Evolutionary conservation across 768 basidiomycete species (phyloP).

Genomic region (Hericium erinaceus): DNA sequence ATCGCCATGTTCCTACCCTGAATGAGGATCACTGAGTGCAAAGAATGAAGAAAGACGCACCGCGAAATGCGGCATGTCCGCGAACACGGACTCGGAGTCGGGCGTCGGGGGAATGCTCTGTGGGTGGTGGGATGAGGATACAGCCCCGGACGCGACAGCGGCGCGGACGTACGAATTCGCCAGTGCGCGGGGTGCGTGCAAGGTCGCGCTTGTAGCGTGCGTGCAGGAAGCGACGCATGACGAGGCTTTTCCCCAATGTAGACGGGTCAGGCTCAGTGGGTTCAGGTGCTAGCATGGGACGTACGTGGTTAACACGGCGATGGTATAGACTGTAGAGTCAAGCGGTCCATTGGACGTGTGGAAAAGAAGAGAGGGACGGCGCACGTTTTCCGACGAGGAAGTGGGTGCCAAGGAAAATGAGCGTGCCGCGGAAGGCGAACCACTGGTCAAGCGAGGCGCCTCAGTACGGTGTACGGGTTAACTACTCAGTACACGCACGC

Average conservation of each 20-base stretch:
- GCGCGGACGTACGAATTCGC: no score
- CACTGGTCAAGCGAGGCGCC: background rate
- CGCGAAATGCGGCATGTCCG: no score
- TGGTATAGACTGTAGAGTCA: background rate
- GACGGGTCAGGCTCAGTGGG: background rate
- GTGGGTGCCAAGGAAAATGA: background rate
- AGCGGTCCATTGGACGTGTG: background rate
- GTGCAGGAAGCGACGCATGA: background rate
- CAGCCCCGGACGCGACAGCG: no score
- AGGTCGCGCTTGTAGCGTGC: no score
- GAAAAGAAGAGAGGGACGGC: background rate
- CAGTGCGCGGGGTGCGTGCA: no score
- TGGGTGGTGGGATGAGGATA: no score
- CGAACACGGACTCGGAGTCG: no score
- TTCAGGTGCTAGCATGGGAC: background rate
- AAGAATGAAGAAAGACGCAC: no score
- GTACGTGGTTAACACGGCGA: background rate
- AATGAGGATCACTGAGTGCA: no score
- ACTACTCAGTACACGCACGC: background rate
- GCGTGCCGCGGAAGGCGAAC: background rate
- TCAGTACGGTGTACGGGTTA: no score
- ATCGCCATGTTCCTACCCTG: no score
- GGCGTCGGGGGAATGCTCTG: no score
- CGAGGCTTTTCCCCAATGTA: background rate
- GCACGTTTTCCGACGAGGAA: background rate